Evolutionary conservation across 1,284 basidiomycete species (phyloP).

Genomic region (Malassezia vespertilionis): DNA sequence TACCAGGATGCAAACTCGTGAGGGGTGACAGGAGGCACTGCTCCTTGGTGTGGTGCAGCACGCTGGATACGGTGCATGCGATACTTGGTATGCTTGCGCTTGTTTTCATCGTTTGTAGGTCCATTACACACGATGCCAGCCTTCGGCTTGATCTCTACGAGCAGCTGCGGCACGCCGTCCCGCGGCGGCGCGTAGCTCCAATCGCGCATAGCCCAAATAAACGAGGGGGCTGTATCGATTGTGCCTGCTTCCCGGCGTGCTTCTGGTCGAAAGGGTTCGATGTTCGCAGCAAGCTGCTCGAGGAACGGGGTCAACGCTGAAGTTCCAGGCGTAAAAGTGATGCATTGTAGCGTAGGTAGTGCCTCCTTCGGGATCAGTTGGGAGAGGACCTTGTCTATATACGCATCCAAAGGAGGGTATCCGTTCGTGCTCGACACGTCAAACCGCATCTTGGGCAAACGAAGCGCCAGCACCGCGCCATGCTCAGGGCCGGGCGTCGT

Average conservation of each 20-base stretch:
- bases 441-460: conserved; percentile 1
- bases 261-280: not conserved
- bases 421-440: not conserved
- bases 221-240: not conserved
- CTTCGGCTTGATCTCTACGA: conserved; percentile 18
- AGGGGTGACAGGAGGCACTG: not conserved
- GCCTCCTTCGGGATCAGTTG: not conserved
- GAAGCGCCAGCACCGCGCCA: not conserved
- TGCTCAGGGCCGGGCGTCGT: not conserved
- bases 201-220: conserved; percentile 13
- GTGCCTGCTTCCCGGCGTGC: not conserved
- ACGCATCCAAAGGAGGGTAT: not conserved
- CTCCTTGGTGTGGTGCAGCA: not conserved
- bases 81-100: conserved; percentile 5
- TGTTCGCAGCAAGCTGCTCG: not conserved
- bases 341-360: not conserved
- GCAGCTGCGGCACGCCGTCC: not conserved
- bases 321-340: not conserved
- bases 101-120: not conserved
- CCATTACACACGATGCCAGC: conserved; percentile 6
- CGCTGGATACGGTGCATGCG: conserved; percentile 9
- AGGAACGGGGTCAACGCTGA: not conserved
- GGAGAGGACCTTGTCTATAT: conserved; percentile 1
- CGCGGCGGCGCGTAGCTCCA: not conserved
- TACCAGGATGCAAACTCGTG: conserved; percentile 2